Conservation (phyloP, 2,329 filamentous ascomycete genomes). For the Thielaviopsis populi region DNA sequence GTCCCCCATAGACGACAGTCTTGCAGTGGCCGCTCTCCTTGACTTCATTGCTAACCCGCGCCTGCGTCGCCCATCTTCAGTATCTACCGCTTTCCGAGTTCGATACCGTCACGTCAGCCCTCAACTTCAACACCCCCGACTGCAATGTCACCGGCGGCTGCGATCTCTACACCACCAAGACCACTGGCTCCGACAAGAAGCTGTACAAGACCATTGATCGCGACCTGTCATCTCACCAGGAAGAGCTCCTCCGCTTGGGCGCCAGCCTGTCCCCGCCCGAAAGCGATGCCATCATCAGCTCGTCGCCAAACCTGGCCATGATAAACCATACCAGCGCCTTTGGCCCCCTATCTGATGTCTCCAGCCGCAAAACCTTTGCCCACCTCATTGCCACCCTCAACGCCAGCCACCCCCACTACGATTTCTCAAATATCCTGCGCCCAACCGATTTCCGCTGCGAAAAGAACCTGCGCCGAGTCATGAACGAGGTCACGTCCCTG, state of each 20-base stretch:
- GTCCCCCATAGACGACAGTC: background rate
- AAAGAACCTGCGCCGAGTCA: slow-evolving; percentile 62
- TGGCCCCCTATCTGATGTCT: slow-evolving; percentile 73
- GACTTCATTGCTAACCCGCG: slow-evolving; percentile 11
- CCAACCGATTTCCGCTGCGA: slow-evolving; percentile 84
- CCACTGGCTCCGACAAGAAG: slow-evolving; percentile 89
- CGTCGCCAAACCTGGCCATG: slow-evolving; percentile 42
- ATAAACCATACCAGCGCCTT: slow-evolving; percentile 82
- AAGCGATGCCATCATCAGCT: slow-evolving; percentile 50
- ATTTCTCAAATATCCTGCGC: slow-evolving; percentile 84
- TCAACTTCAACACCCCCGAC: slow-evolving; percentile 92
- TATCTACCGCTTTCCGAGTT: slow-evolving; percentile 85
- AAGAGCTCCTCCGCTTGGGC: slow-evolving; percentile 70
- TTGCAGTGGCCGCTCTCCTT: background rate
- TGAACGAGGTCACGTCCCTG: slow-evolving; percentile 75
- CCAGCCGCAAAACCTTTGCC: slow-evolving; percentile 81
- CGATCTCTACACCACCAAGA: slow-evolving; percentile 95
- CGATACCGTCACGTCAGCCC: slow-evolving; percentile 76
- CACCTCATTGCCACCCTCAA: slow-evolving; percentile 95
- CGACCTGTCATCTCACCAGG: slow-evolving; percentile 80
- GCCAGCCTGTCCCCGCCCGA: slow-evolving; percentile 77
- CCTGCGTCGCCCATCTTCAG: slow-evolving; percentile 31
- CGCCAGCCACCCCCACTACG: slow-evolving; percentile 79
- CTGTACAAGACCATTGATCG: slow-evolving; percentile 91
- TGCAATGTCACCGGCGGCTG: slow-evolving; percentile 85